Conservation (phyloP, 108 stramenopile species). For the Stephanodiscus triporus region DNA sequence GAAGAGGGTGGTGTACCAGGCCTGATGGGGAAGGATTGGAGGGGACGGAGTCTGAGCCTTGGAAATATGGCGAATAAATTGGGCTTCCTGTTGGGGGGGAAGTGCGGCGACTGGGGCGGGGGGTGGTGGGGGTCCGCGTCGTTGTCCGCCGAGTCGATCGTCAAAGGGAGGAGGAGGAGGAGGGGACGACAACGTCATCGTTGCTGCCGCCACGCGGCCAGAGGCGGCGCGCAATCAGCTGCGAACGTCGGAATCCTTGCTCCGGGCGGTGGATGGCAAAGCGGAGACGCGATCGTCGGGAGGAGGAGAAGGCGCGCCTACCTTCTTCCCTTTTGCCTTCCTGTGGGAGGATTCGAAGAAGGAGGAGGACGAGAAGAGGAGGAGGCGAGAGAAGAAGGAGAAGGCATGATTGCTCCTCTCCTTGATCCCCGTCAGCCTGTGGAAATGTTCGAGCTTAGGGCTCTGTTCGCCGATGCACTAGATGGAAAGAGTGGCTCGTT, state of each 20-base stretch:
- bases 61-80: slow-evolving; percentile 55
- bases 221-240: slow-evolving; percentile 39
- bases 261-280: slow-evolving; percentile 14
- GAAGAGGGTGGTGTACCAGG: slow-evolving; percentile 88
- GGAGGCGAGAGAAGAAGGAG: not conserved
- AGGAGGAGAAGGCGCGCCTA: too few species aligned
- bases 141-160: not conserved
- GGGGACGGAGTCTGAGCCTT: slow-evolving; percentile 57
- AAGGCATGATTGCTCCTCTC: slow-evolving; percentile 18
- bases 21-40: slow-evolving; percentile 85
- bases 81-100: slow-evolving; percentile 46
- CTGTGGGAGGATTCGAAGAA: slow-evolving; percentile 12
- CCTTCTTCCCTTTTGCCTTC: slow-evolving; percentile 4
- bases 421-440: too few species aligned
- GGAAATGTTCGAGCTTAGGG: too few species aligned
- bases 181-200: too few species aligned
- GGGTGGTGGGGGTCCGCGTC: too few species aligned
- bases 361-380: slow-evolving; percentile 7
- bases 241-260: slow-evolving; percentile 22
- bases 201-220: not conserved
- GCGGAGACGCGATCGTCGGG: not conserved
- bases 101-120: slow-evolving; percentile 5
- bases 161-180: not conserved
- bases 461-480: too few species aligned
- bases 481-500: too few species aligned